Conservation (phyloP, 139 green algal genomes). For the Mesotaenium endlicherianum region DNA sequence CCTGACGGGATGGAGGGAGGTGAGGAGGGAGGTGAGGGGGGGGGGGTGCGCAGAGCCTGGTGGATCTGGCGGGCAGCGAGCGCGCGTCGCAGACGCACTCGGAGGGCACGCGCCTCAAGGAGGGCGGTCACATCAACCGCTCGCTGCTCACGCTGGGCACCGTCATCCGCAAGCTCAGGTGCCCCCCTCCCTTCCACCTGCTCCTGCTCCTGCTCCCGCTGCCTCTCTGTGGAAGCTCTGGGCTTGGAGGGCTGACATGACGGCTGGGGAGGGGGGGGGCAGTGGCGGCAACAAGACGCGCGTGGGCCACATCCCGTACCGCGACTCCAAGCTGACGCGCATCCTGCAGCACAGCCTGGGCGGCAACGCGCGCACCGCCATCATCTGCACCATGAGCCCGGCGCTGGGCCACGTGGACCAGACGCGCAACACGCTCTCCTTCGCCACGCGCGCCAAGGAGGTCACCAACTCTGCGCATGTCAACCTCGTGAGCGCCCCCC, state of each 20-base stretch:
- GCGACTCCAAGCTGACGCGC: slow-evolving; percentile 93
- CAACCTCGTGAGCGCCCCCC: slow-evolving; percentile 46
- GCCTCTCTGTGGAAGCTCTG: neutral
- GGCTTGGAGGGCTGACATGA: neutral
- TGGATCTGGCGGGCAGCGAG: slow-evolving; percentile 90
- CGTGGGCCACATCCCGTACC: slow-evolving; percentile 73
- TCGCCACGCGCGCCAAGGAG: slow-evolving; percentile 75
- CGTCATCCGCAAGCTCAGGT: slow-evolving; percentile 77
- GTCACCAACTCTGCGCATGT: slow-evolving; percentile 77
- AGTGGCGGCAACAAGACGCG: slow-evolving; percentile 25
- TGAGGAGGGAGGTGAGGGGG: neutral
- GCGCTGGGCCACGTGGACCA: slow-evolving; percentile 54
- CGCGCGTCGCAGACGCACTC: slow-evolving; percentile 86
- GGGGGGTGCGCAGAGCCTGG: slow-evolving; percentile 59
- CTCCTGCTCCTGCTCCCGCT: neutral
- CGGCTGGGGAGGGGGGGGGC: neutral
- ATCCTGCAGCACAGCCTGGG: slow-evolving; percentile 70
- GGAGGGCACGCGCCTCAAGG: slow-evolving; percentile 87
- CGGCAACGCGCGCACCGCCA: slow-evolving; percentile 58
- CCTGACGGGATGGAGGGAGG: neutral
- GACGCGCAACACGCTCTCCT: slow-evolving; percentile 61
- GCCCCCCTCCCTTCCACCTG: neutral
- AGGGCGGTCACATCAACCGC: slow-evolving; percentile 89
- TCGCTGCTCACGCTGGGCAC: slow-evolving; percentile 55
- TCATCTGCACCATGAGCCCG: slow-evolving; percentile 60